A percentile compares a stretch with the other conserved stretches of the same genome.
Conservation (phyloP, 345 rosid species). For the Dipteronia sinensis region DNA sequence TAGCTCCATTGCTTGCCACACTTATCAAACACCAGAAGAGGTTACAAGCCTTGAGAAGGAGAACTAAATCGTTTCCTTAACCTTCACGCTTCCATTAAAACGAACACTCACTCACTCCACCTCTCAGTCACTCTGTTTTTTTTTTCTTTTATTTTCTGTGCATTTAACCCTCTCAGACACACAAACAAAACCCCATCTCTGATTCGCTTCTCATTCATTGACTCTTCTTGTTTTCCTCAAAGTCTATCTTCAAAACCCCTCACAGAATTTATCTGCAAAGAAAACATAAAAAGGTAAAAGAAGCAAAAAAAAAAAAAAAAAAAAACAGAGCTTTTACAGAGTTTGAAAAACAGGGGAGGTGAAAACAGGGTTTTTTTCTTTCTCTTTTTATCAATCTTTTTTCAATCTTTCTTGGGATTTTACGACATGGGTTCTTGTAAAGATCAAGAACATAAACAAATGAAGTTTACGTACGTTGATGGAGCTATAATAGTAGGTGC, state of each 20-base stretch:
- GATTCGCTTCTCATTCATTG: neutral
- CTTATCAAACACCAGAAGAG: no score
- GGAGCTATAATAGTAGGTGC: conserved; percentile 94
- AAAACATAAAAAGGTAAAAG: neutral
- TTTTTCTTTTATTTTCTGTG: neutral
- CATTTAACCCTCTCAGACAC: conserved; percentile 16
- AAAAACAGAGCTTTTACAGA: conserved; percentile 25
- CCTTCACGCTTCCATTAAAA: conserved; percentile 37
- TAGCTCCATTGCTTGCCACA: conserved; percentile 6
- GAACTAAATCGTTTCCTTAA: conserved; percentile 36
- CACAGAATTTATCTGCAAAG: neutral
- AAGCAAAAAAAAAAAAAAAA: no score
- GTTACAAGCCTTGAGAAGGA: conserved; percentile 31
- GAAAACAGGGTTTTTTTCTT: conserved; percentile 12
- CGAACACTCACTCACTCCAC: neutral
- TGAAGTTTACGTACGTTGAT: conserved; percentile 30
- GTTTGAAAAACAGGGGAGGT: conserved; percentile 23
- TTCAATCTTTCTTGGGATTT: conserved; percentile 28
- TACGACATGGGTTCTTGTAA: conserved; percentile 46
- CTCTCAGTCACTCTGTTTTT: conserved; percentile 12
- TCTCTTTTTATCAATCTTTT: neutral
- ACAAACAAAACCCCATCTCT: neutral
- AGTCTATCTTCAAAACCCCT: conserved; percentile 20
- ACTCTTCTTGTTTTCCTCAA: neutral
- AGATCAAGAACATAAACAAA: conserved; percentile 24